These are phyloP conservation scores for Ambrosia artemisiifolia DNA, from an alignment of 129 eudicot species.

Conservation along the genomic window DNA sequence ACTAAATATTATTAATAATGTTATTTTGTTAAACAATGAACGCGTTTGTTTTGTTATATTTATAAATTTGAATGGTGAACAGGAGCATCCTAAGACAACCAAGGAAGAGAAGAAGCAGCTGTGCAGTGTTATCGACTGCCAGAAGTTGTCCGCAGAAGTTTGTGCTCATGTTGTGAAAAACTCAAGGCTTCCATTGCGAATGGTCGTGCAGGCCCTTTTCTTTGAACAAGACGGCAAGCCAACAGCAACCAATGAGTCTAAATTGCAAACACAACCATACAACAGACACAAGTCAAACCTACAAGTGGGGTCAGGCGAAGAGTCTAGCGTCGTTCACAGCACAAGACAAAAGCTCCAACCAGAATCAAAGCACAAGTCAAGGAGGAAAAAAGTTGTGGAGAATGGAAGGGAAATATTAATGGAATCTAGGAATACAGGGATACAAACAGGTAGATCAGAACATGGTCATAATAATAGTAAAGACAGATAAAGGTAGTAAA, in stretches of 20 bases:
- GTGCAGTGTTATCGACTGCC: slow-evolving; percentile 66
- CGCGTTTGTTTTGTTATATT: too few relatives aligned
- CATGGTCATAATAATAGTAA: slow-evolving; percentile 2
- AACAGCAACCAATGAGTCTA: neutral
- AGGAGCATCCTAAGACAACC: slow-evolving; percentile 71
- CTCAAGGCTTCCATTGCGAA: slow-evolving; percentile 70
- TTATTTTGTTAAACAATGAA: neutral
- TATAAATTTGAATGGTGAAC: neutral
- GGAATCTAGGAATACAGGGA: slow-evolving; percentile 18
- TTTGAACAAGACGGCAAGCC: slow-evolving; percentile 47
- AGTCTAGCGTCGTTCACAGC: slow-evolving; percentile 27
- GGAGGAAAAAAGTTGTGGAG: slow-evolving; percentile 17
- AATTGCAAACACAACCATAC: neutral
- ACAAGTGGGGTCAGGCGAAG: neutral
- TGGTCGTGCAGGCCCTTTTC: slow-evolving; percentile 79
- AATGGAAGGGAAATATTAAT: slow-evolving; percentile 30
- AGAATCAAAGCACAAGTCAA: slow-evolving; percentile 31
- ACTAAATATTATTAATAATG: neutral
- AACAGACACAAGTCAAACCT: too few relatives aligned
- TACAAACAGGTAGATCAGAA: slow-evolving; percentile 36
- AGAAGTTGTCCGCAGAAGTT: slow-evolving; percentile 57
- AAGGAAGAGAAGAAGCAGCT: slow-evolving; percentile 75
- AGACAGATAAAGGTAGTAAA: too few relatives aligned
- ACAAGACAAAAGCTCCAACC: slow-evolving; percentile 24
- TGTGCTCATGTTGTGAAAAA: slow-evolving; percentile 69